phyloP scores from a whole-genome alignment of 805 yeast genomes.

The Metschnikowia colocasiae region DNA sequence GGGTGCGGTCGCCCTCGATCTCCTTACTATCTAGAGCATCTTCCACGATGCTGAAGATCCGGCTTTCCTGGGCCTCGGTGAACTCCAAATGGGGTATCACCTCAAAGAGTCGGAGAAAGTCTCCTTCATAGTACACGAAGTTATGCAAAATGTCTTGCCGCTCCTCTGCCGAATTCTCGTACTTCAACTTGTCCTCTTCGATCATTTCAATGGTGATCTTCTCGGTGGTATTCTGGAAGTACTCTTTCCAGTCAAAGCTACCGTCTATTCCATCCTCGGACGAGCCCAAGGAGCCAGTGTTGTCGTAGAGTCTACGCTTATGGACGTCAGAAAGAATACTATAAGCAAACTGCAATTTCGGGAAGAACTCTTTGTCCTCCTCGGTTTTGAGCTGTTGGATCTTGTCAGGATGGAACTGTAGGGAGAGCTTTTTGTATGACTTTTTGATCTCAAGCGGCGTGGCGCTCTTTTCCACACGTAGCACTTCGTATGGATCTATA shows the following conservation, averaged over 20 bases:
- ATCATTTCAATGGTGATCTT: constrained; percentile 62
- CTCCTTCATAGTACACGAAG: constrained; percentile 61
- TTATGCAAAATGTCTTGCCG: constrained; percentile 56
- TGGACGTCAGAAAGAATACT: constrained; percentile 58
- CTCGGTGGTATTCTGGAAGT: constrained; percentile 45
- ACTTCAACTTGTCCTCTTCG: constrained; percentile 60
- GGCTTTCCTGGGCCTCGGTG: constrained; percentile 52
- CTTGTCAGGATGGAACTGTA: constrained; percentile 29
- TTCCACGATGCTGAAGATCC: constrained; percentile 54
- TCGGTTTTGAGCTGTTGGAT: constrained; percentile 23
- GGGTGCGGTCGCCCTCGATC: constrained; percentile 31
- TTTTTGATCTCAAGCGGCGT: constrained; percentile 58
- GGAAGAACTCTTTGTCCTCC: constrained; percentile 40
- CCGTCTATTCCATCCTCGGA: constrained; percentile 27
- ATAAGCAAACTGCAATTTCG: constrained; percentile 72
- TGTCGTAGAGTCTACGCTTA: constrained; percentile 57
- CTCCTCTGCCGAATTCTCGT: constrained; percentile 63
- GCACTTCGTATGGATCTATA: constrained; percentile 58
- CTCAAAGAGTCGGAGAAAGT: constrained; percentile 67
- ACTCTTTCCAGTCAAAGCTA: constrained; percentile 55
- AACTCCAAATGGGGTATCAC: constrained; percentile 73
- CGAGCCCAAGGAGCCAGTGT: constrained; percentile 57
- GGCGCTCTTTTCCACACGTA: constrained; percentile 40
- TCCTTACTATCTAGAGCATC: constrained; percentile 35
- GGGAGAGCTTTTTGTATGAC: constrained; percentile 32